These are phyloP conservation scores for Myrmaecium sp. DNA, from an alignment of 2,329 filamentous ascomycete species.

Conservation along the genomic window DNA sequence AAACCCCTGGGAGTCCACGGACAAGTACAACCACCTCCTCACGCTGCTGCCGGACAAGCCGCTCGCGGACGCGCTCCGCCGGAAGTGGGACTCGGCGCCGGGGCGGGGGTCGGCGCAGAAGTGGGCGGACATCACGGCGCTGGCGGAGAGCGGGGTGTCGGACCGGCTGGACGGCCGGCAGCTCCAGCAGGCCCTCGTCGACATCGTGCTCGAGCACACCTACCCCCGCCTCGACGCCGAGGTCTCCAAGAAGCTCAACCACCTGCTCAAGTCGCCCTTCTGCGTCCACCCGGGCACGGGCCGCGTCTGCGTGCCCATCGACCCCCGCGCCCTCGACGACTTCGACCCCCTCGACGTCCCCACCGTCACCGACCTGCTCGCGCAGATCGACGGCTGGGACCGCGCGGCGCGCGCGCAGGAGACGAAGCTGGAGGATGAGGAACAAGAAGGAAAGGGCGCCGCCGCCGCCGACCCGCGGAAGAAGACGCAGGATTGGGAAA, in stretches of 20 bases:
- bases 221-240: slow-evolving; percentile 94
- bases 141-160: slow-evolving; percentile 61
- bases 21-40: slow-evolving; percentile 62
- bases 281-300: slow-evolving; percentile 92
- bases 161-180: slow-evolving; percentile 55
- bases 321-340: slow-evolving; percentile 51
- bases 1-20: slow-evolving; percentile 61
- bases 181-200: slow-evolving; percentile 80
- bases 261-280: slow-evolving; percentile 93
- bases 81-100: slow-evolving; percentile 81
- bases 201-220: slow-evolving; percentile 92
- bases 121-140: slow-evolving; percentile 82
- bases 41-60: slow-evolving; percentile 67
- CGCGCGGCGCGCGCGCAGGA: slow-evolving; percentile 26
- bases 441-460: slow-evolving; percentile 16
- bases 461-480: no score
- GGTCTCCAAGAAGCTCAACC: slow-evolving; percentile 94
- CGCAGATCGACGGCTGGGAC: slow-evolving; percentile 75
- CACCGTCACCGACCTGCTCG: slow-evolving; percentile 64
- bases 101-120: slow-evolving; percentile 61
- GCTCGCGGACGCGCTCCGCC: slow-evolving; percentile 61
- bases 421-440: slow-evolving; percentile 18
- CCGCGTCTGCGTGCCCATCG: slow-evolving; percentile 87
- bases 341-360: slow-evolving; percentile 86
- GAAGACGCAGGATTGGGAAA: slow-evolving; percentile 73